Base-by-base conservation (phyloP, 2,329 filamentous ascomycete species). In the Aspergillus luchuensis region DNA sequence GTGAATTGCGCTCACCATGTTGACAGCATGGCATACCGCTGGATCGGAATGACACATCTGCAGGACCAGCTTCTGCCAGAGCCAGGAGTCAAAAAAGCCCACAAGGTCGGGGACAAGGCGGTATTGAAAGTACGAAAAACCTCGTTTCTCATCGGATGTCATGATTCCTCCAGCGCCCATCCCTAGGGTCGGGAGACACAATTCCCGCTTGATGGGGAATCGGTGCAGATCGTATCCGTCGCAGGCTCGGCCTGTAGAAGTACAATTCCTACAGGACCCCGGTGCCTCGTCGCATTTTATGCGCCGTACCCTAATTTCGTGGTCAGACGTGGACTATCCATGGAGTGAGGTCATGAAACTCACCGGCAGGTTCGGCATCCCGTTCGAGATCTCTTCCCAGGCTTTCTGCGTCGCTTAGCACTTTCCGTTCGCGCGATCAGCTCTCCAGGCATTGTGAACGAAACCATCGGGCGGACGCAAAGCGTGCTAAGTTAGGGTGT, bases 21-120 rank as follows among this genome's bases (percentile, higher is more conserved):
- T 56, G 38, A 59, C 56, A 5, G 65, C 61, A 58, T 67, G 63
- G 48, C 58, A 64, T 4, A 67, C 65, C 21, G 63, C 65, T 11
- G 59, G 63, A 4, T 67, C 65, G 0, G 49, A 33, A 21, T 58
- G 53, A 30, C 61, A 57, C 7, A 66, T 47, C 43, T 60, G 61
- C n/a, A 64, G 38, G 23, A 64, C 38, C 5, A 63, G 17, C 2
- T 51, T 54, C 13, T 61, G 54, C 65, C 65, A 65, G 55, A 59
- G 21, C 11, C 30, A 21, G 8, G 51, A 59, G 51, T 59, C 43
- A 15, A 51, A 56, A 23, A 59, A 49, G 2, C 23, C 51, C 5
- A 45, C 23, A 8, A 56, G 41, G 4, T 54, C 41, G 1, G 57
- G 57, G 10, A 59, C 19, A 2, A 45, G 25, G 17, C 15, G 23